Evolutionary conservation across 2,329 filamentous ascomycete genomes (phyloP).

Genomic region (Calonectria hongkongensis): DNA sequence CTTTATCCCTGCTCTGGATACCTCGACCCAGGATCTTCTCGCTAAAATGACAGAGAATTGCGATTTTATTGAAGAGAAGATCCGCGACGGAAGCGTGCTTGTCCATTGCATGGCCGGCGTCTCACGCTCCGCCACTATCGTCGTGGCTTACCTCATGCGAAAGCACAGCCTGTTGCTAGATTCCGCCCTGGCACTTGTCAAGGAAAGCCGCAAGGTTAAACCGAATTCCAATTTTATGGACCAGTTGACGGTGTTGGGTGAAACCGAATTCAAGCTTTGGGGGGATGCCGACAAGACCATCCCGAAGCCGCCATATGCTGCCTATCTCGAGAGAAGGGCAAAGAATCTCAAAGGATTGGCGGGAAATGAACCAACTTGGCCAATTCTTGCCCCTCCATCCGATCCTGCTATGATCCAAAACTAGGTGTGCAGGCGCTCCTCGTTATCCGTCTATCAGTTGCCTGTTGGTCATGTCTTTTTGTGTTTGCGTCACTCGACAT

Average conservation of each 20-base stretch:
- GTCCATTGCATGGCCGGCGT: conserved; percentile 16
- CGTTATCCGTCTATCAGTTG: too few species aligned
- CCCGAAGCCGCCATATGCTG: conserved; percentile 1
- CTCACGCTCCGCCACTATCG: conserved; percentile 13
- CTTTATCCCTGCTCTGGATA: conserved; percentile 7
- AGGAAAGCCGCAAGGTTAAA: background rate
- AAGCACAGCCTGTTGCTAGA: conserved; percentile 9
- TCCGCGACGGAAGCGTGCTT: background rate
- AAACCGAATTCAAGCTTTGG: background rate
- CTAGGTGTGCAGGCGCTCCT: too few species aligned
- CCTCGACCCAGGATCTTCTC: background rate
- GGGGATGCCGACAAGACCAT: background rate
- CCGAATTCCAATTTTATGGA: conserved; percentile 11
- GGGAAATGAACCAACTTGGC: background rate
- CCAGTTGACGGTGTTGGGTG: conserved; percentile 1
- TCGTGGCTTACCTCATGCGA: conserved; percentile 17
- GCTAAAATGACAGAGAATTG: background rate
- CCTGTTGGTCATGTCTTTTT: too few species aligned
- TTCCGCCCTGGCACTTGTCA: background rate
- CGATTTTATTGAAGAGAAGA: conserved; percentile 15
- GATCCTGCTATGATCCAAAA: too few species aligned
- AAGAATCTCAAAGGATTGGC: conserved; percentile 12
- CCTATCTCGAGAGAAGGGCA: conserved; percentile 14
- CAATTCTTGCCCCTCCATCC: too few species aligned
- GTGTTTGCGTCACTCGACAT: too few species aligned